These are phyloP conservation scores for Dryas alaskensis DNA, from an alignment of 306 rosid species.

Conservation along the genomic window DNA sequence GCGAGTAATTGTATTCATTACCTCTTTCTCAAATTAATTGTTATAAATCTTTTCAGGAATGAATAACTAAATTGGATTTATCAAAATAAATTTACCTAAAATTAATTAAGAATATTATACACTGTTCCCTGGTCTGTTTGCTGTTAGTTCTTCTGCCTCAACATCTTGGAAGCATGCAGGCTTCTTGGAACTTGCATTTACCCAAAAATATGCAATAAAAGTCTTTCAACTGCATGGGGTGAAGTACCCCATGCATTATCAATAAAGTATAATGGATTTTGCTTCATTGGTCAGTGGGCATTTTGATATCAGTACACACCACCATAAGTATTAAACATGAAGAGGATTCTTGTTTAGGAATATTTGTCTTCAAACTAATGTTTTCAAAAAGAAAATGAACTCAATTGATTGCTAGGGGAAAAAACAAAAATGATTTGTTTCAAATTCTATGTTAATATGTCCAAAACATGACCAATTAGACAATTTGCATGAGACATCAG, in stretches of 20 bases:
- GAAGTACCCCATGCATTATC: neutral
- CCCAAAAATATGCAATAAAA: neutral
- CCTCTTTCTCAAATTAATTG: neutral
- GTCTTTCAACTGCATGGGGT: neutral
- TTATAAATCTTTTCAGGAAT: neutral
- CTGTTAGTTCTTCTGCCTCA: neutral
- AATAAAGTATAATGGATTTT: neutral
- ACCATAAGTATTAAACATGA: neutral
- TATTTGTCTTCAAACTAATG: neutral
- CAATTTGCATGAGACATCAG: neutral
- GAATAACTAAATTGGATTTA: neutral
- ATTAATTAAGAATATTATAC: neutral
- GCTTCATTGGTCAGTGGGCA: neutral
- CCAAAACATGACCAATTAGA: constrained; percentile 1
- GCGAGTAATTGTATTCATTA: neutral
- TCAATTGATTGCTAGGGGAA: neutral
- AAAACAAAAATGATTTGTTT: neutral
- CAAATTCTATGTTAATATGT: neutral
- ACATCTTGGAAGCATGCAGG: neutral
- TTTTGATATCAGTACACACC: neutral
- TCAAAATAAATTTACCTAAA: neutral
- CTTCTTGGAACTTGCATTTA: neutral
- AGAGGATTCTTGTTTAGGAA: neutral
- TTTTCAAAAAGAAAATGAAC: neutral
- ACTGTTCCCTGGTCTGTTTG: neutral